Evolutionary conservation across 2,329 filamentous ascomycete genomes (phyloP).

Genomic region (Cryphonectria nitschkei): DNA sequence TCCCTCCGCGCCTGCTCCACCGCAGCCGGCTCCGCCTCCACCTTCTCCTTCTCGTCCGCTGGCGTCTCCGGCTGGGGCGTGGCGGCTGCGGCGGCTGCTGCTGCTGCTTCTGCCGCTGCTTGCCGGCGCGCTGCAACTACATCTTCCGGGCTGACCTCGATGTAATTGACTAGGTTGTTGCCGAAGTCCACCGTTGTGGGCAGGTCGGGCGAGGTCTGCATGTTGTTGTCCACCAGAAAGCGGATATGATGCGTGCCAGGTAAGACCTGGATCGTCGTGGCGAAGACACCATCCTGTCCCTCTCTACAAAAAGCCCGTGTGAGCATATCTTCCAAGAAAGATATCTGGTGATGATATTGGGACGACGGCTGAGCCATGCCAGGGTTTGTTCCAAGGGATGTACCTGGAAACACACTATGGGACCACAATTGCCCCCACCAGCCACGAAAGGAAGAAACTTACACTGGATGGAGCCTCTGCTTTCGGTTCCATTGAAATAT

Average conservation of each 20-base stretch:
- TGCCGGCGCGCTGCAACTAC: slow-evolving; percentile 44
- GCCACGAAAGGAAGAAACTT: slow-evolving; percentile 47
- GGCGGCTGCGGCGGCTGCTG: background rate
- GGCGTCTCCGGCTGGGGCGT: slow-evolving; percentile 37
- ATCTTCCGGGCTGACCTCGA: slow-evolving; percentile 85
- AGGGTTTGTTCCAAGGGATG: background rate
- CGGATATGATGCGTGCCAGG: slow-evolving; percentile 96
- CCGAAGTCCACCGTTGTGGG: slow-evolving; percentile 97
- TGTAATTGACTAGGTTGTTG: slow-evolving; percentile 97
- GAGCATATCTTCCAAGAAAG: slow-evolving; percentile 17
- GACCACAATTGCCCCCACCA: slow-evolving; percentile 11
- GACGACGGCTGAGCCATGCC: slow-evolving; percentile 3
- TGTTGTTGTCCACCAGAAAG: slow-evolving; percentile 92
- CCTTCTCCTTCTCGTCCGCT: slow-evolving; percentile 33
- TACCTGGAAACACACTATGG: slow-evolving; percentile 10
- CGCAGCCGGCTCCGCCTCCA: slow-evolving; percentile 43
- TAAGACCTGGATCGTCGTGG: slow-evolving; percentile 78
- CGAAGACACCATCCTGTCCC: slow-evolving; percentile 66
- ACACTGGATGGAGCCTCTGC: slow-evolving; percentile 84
- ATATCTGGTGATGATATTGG: slow-evolving; percentile 14
- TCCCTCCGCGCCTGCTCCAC: slow-evolving; percentile 51
- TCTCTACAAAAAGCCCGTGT: slow-evolving; percentile 44
- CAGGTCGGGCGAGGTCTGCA: slow-evolving; percentile 83
- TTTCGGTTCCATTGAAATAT: slow-evolving; percentile 98
- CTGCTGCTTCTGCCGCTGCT: slow-evolving; percentile 32